Percentiles rank a stretch among this genome's conserved stretches.
Evolutionary conservation across 305 asterid species (phyloP).

Genomic region (Fraxinus sp.): DNA sequence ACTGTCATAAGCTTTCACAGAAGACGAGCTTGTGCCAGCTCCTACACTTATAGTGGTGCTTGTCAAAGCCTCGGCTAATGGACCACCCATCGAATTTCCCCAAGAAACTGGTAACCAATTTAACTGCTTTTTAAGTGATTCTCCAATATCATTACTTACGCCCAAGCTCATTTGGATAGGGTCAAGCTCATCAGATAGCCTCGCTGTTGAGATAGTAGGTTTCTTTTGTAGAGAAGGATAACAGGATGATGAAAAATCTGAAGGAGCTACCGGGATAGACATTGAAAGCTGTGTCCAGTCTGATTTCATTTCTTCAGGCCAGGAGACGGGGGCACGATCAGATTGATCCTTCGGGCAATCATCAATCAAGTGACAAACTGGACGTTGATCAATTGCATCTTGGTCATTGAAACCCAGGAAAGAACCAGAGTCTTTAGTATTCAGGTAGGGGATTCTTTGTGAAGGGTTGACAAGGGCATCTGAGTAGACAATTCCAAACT

Average conservation of each 20-base stretch:
- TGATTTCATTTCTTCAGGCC: conserved; percentile 62
- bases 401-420: conserved; percentile 37
- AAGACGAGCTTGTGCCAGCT: conserved; percentile 10
- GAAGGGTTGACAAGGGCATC: conserved; percentile 69
- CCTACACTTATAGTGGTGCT: conserved; percentile 29
- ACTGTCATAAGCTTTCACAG: conserved; percentile 20
- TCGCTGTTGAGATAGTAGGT: conserved; percentile 31
- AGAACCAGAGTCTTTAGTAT: conserved; percentile 37
- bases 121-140: conserved; percentile 42
- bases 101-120: conserved; percentile 62
- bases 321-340: conserved; percentile 33
- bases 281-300: conserved; percentile 91
- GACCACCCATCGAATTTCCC: conserved; percentile 79
- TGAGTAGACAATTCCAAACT: conserved; percentile 53
- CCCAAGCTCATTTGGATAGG: conserved; percentile 63
- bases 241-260: conserved; percentile 55
- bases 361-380: conserved; percentile 57
- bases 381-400: conserved; percentile 14
- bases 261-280: conserved; percentile 66
- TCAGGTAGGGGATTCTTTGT: conserved; percentile 49
- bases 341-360: conserved; percentile 50
- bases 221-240: conserved; percentile 51
- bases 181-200: conserved; percentile 50
- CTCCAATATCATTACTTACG: conserved; percentile 25
- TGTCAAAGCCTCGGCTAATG: conserved; percentile 74